Base-by-base conservation (phyloP, 768 basidiomycete genomes). In the Exsudoporus frostii region DNA sequence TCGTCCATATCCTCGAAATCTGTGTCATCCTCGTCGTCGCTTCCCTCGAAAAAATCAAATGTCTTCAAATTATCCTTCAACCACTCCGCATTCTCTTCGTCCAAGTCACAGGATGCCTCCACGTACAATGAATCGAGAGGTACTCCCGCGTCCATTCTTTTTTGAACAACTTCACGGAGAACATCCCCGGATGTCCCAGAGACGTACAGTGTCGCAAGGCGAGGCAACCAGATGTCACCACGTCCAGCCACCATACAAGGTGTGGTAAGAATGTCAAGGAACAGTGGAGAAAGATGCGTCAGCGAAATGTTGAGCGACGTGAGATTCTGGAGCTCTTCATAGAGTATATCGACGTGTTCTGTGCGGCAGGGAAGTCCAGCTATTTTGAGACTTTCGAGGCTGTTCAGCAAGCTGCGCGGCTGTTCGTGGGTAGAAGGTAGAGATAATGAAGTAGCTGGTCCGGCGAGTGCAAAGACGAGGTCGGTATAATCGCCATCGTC, bases 41-140 rank as follows among this genome's bases (percentile, higher is more conserved):
- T 83, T 32, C 80, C 75, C 52, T 82, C 83, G 54, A 84, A 87
- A 55, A 73, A 78, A 11, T 79, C 79, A 15, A 87, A 74, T 30
- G 69, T 69, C 52, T 81, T 76, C 46, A 83, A 45, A 57, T 85
- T 73, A 6, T 65, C 65, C 46, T 65, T 71, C 36, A 88, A 61
- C 85, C 85, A 88, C 37, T 62, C 63, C 55, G 74, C 73, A 13
- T 83, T 78, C 22, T 70, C 68, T 1, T 59, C 46, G 0, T 65
- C 58, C n/a, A 86, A 37, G 1, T 69, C 64, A 45, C 80, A 79
- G 0, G 72, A 64, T 48, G 75, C 62, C 37, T 80, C 75, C 69
- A 86, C 75, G 32, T 64, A 65, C 48, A 77, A 64, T n/a, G 67
- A 66, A 54, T 69, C 72, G 39, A 89, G 51, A 4, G 84, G 80